These are phyloP conservation scores for Penicillium sp. DNA, from an alignment of 2,329 filamentous ascomycete genomes.

Conservation along the genomic window DNA sequence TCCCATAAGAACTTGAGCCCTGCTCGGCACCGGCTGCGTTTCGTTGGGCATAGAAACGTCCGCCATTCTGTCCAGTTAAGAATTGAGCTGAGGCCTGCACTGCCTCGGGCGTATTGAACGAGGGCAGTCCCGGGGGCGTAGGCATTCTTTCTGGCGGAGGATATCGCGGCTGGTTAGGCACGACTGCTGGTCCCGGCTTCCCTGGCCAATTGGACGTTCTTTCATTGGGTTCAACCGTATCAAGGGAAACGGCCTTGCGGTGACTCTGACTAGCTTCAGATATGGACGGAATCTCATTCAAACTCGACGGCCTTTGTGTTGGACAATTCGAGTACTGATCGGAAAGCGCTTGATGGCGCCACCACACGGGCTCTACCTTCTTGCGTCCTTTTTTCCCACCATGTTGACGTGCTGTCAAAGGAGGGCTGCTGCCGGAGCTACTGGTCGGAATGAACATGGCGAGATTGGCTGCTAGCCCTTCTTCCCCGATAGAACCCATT, in stretches of 20 bases:
- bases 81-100: conserved; percentile 40
- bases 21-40: conserved; percentile 4
- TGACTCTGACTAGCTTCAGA: conserved; percentile 11
- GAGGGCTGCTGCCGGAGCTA: conserved; percentile 20
- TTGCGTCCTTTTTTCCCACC: conserved; percentile 7
- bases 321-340: conserved; percentile 17
- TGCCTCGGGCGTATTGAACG: conserved; percentile 51
- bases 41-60: conserved; percentile 12
- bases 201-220: conserved; percentile 30
- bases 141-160: conserved; percentile 47
- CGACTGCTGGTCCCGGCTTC: conserved; percentile 36
- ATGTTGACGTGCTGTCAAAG: conserved; percentile 2
- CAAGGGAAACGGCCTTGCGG: conserved; percentile 38
- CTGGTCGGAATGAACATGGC: conserved; percentile 36
- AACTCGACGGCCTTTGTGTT: conserved; percentile 3
- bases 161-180: conserved; percentile 41
- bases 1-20: conserved; percentile 31
- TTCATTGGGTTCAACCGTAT: conserved; percentile 25
- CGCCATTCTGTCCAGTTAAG: conserved; percentile 17
- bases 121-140: conserved; percentile 54
- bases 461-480: conserved; percentile 36
- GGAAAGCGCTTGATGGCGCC: conserved; percentile 28
- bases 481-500: conserved; percentile 29
- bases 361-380: conserved; percentile 26
- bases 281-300: background rate